phyloP scores from a whole-genome alignment of 345 rosid species.

The Abelmoschus esculentus region DNA sequence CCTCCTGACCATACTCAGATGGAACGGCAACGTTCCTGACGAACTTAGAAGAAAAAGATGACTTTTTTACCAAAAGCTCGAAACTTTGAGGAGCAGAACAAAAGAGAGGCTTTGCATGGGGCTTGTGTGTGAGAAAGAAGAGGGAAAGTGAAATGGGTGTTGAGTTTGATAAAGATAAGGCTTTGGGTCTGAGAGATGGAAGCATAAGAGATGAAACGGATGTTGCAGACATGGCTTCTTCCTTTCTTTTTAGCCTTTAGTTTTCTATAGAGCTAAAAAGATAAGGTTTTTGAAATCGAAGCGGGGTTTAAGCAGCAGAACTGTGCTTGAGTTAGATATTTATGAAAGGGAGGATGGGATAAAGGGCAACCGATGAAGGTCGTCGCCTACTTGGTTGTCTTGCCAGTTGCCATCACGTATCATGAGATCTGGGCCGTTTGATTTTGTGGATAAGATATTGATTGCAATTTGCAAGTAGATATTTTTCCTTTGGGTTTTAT shows the following conservation, averaged over 20 bases:
- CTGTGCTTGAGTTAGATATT: slow-evolving; percentile 11
- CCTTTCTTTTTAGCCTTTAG: too few relatives aligned
- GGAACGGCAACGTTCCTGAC: slow-evolving; percentile 50
- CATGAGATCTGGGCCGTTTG: not conserved
- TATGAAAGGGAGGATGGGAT: not conserved
- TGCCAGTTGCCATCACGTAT: too few relatives aligned
- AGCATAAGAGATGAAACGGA: slow-evolving; percentile 59
- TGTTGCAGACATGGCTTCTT: slow-evolving; percentile 48
- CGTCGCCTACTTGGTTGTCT: not conserved
- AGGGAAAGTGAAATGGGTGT: slow-evolving; percentile 32
- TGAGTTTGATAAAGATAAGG: slow-evolving; percentile 31
- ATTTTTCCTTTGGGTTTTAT: not conserved
- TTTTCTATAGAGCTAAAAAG: not conserved
- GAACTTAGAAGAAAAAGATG: slow-evolving; percentile 35
- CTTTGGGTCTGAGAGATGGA: slow-evolving; percentile 46
- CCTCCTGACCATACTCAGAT: slow-evolving; percentile 56
- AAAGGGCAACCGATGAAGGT: not conserved
- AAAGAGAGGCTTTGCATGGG: slow-evolving; percentile 26
- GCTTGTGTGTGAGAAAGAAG: slow-evolving; percentile 31
- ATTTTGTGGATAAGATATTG: slow-evolving; percentile 1
- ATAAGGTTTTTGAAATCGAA: not conserved
- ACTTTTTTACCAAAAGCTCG: slow-evolving; percentile 4
- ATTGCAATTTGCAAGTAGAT: not conserved
- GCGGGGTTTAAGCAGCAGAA: slow-evolving; percentile 9
- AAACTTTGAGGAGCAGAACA: slow-evolving; percentile 25